Evolutionary conservation across 768 basidiomycete genomes (phyloP).

Genomic region (Artomyces pyxidatus): DNA sequence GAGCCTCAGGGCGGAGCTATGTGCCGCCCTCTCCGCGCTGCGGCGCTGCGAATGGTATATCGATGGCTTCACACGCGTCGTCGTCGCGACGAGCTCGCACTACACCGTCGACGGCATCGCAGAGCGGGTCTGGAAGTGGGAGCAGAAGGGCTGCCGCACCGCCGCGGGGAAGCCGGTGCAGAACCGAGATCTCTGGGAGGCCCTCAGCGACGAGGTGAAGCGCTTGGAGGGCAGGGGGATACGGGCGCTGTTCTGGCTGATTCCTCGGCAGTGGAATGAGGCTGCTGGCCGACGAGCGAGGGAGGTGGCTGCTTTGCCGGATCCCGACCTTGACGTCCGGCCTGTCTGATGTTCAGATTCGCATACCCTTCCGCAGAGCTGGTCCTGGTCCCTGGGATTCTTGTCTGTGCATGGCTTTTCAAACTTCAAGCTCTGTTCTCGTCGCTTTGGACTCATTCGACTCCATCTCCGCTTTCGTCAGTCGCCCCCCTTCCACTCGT

Average conservation of each 20-base stretch:
- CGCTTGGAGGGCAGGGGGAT: constrained; percentile 14
- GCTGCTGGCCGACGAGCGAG: constrained; percentile 18
- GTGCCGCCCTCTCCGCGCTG: constrained; percentile 23
- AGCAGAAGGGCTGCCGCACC: constrained; percentile 18
- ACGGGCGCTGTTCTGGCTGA: constrained; percentile 18
- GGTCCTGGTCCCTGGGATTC: too few relatives aligned
- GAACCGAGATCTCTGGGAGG: constrained; percentile 23
- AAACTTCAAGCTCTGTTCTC: too few relatives aligned
- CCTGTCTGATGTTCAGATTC: too few relatives aligned
- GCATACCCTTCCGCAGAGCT: too few relatives aligned
- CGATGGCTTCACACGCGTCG: constrained; percentile 22
- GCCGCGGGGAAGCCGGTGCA: constrained; percentile 10
- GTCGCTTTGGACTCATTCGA: too few relatives aligned
- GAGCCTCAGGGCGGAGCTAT: constrained; percentile 29
- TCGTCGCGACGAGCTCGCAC: constrained; percentile 25
- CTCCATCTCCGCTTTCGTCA: too few relatives aligned
- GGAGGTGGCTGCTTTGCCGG: too few relatives aligned
- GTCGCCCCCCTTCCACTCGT: too few relatives aligned
- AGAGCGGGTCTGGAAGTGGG: constrained; percentile 20
- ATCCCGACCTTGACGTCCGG: too few relatives aligned
- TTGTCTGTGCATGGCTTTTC: too few relatives aligned
- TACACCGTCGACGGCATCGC: constrained; percentile 24
- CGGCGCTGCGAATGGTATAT: constrained; percentile 19
- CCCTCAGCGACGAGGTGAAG: constrained; percentile 12
- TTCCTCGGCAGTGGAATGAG: constrained; percentile 17